A percentile compares a stretch with the other conserved stretches of the same genome.
Evolutionary conservation across 176 grass and related monocot species (phyloP).

Genomic region (Saccharum officinarum): DNA sequence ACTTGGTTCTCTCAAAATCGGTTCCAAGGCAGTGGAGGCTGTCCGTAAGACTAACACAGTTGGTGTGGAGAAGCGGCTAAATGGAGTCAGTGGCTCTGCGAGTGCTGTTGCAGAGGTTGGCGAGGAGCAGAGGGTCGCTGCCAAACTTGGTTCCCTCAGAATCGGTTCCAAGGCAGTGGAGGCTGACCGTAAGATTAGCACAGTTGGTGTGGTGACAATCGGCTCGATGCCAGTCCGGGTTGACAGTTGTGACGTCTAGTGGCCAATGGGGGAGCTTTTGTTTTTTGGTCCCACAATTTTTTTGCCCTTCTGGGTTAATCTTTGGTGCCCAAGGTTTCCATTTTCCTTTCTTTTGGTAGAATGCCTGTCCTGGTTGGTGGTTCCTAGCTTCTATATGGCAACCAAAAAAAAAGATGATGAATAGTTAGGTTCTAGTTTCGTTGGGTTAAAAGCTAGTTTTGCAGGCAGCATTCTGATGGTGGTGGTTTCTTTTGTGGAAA

Average conservation of each 20-base stretch:
- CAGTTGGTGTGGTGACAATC: conserved; percentile 60
- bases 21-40: conserved; percentile 5
- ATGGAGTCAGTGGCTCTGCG: background rate
- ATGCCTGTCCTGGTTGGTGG: background rate
- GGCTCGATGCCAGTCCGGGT: conserved; percentile 73
- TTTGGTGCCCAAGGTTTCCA: background rate
- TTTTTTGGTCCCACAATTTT: background rate
- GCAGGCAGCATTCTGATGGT: conserved; percentile 23
- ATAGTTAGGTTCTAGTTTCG: conserved; percentile 25
- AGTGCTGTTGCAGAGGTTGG: background rate
- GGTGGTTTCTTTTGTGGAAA: conserved; percentile 12
- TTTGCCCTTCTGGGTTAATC: background rate
- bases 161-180: conserved; percentile 33
- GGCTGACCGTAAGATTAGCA: conserved; percentile 22
- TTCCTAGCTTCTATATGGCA: conserved; percentile 17
- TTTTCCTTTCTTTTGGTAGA: background rate
- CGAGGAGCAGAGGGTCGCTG: background rate
- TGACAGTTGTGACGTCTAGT: conserved; percentile 33
- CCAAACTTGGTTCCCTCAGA: conserved; percentile 45
- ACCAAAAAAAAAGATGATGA: background rate
- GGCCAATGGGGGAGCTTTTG: conserved; percentile 17
- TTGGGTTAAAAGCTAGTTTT: conserved; percentile 29
- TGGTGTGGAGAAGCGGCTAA: conserved; percentile 38
- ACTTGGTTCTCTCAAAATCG: conserved; percentile 50
- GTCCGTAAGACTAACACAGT: conserved; percentile 19